Percentiles rank a stretch among this genome's conserved stretches.
These are phyloP conservation scores for Brassica napus DNA, from an alignment of 345 rosid genomes.

Conservation along the genomic window DNA sequence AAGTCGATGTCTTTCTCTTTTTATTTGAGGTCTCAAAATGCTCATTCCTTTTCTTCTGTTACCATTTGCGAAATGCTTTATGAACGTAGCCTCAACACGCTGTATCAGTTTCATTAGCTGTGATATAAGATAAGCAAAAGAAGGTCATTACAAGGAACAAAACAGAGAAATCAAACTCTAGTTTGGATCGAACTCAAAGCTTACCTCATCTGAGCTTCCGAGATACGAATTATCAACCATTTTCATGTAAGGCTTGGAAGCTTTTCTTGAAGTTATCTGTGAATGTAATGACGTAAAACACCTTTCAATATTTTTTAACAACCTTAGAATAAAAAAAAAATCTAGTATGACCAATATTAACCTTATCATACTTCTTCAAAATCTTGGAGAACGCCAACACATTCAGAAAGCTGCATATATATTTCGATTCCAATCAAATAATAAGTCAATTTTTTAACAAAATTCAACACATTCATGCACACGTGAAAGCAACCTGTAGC, in stretches of 20 bases:
- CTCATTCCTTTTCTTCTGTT: conserved; percentile 62
- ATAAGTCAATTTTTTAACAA: background rate
- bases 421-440: background rate
- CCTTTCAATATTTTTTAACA: conserved; percentile 5
- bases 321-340: background rate
- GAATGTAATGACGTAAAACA: background rate
- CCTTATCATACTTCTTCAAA: conserved; percentile 76
- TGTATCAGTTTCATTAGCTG: conserved; percentile 55
- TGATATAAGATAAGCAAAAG: background rate
- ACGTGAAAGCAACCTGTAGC: conserved; percentile 43
- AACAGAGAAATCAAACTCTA: background rate
- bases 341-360: background rate
- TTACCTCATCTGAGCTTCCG: conserved; percentile 42
- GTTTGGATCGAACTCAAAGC: background rate
- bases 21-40: conserved; percentile 51
- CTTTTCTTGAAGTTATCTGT: conserved; percentile 44
- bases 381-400: conserved; percentile 62
- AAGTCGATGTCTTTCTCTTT: conserved; percentile 55
- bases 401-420: conserved; percentile 50
- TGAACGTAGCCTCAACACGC: conserved; percentile 61
- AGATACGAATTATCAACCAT: conserved; percentile 49
- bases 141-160: background rate
- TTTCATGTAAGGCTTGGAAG: conserved; percentile 41
- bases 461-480: background rate
- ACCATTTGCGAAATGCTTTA: conserved; percentile 65